A percentile compares a stretch with the other conserved stretches of the same genome.
These are phyloP conservation scores for Peniophora sp. DNA, from an alignment of 1,284 basidiomycete genomes.

Conservation along the genomic window DNA sequence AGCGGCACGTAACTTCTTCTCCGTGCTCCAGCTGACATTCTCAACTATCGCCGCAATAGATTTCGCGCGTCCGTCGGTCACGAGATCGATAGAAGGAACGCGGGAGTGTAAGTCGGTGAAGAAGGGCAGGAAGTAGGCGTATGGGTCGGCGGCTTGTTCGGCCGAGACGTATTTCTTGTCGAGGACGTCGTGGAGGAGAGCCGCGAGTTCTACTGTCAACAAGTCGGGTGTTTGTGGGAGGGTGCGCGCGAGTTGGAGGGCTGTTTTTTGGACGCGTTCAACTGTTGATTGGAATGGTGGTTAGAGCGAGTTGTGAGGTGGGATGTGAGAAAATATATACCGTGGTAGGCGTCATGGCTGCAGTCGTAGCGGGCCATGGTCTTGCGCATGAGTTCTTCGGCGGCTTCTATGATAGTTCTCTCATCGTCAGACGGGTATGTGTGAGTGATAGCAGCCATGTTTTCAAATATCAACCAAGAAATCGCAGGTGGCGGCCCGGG, in stretches of 20 bases:
- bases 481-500: too few relatives aligned
- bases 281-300: conserved; percentile 35
- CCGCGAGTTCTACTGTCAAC: conserved; percentile 73
- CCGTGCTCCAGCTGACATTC: conserved; percentile 83
- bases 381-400: conserved; percentile 65
- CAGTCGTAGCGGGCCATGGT: conserved; percentile 84
- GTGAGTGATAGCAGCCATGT: neutral
- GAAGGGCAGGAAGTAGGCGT: conserved; percentile 60
- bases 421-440: conserved; percentile 31
- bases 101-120: conserved; percentile 38
- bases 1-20: conserved; percentile 56
- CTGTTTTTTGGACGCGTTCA: conserved; percentile 72
- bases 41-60: conserved; percentile 60
- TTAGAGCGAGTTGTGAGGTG: conserved; percentile 2
- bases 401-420: conserved; percentile 40
- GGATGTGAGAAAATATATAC: conserved; percentile 32
- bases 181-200: conserved; percentile 83
- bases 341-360: conserved; percentile 86
- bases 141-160: conserved; percentile 51
- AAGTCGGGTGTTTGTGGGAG: conserved; percentile 47
- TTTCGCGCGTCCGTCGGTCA: conserved; percentile 52
- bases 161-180: conserved; percentile 76
- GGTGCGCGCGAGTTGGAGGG: conserved; percentile 56
- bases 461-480: too few relatives aligned
- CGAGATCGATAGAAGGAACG: conserved; percentile 41